Percentiles rank a stretch among this genome's conserved stretches.
Evolutionary conservation across 768 basidiomycete species (phyloP).

Genomic region (Trametes cingulata): DNA sequence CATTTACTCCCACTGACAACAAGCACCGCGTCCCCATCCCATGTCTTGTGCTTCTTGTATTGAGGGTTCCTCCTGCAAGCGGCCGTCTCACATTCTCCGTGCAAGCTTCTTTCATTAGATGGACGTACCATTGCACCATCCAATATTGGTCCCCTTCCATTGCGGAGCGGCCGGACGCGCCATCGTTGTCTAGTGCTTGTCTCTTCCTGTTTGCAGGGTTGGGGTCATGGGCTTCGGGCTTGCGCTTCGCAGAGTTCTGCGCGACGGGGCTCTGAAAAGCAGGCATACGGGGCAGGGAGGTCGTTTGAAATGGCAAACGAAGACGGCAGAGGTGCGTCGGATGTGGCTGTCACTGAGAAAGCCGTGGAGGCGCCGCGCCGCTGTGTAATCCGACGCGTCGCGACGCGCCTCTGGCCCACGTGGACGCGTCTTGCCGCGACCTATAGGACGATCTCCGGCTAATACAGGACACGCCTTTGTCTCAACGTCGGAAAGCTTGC

Average conservation of each 20-base stretch:
- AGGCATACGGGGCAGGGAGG: conserved; percentile 15
- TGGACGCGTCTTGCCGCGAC: conserved; percentile 8
- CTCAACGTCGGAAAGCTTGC: no score
- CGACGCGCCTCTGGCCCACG: conserved; percentile 16
- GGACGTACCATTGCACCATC: conserved; percentile 75
- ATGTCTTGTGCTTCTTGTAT: conserved; percentile 83
- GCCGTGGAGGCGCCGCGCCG: neutral
- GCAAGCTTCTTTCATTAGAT: neutral
- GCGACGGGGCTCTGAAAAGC: conserved; percentile 13
- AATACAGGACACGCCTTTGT: no score
- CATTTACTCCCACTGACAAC: conserved; percentile 46
- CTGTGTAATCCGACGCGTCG: conserved; percentile 17
- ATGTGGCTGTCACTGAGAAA: neutral
- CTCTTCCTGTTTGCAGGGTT: conserved; percentile 21
- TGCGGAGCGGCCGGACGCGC: neutral
- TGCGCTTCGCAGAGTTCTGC: conserved; percentile 24
- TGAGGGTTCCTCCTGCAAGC: conserved; percentile 62
- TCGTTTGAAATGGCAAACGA: neutral
- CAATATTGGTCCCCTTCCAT: conserved; percentile 47
- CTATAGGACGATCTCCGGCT: no score
- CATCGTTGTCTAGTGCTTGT: conserved; percentile 24
- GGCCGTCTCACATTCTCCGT: neutral
- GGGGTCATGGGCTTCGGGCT: conserved; percentile 21
- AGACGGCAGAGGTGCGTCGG: neutral
- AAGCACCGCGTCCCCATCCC: conserved; percentile 83